Percentiles rank a stretch among this genome's conserved stretches.
Evolutionary conservation across 2,329 filamentous ascomycete species (phyloP).

Genomic region (Trichoderma sp.): DNA sequence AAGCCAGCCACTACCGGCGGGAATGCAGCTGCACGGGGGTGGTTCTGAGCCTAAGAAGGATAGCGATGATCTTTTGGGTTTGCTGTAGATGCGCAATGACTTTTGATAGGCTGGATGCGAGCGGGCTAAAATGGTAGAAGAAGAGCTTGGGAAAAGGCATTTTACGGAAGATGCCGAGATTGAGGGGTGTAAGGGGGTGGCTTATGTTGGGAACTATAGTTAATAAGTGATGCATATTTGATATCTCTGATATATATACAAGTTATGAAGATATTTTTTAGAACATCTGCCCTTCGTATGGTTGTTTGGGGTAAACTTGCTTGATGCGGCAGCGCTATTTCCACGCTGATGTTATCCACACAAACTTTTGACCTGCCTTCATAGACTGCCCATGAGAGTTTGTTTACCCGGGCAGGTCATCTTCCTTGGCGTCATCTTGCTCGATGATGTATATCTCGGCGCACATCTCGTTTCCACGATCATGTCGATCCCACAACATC

Average conservation of each 20-base stretch:
- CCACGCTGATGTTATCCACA: background rate
- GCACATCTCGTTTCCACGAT: background rate
- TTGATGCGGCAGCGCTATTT: background rate
- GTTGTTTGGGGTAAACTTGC: background rate
- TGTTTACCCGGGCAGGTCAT: background rate
- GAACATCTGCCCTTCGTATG: background rate
- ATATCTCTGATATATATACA: constrained; percentile 14
- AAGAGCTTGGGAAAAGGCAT: background rate
- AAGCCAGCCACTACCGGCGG: constrained; percentile 62
- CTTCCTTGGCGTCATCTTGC: background rate
- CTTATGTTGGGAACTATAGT: constrained; percentile 12
- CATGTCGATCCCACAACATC: background rate
- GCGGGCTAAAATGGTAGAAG: background rate
- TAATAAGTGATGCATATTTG: constrained; percentile 15
- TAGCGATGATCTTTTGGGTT: constrained; percentile 57
- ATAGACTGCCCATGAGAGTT: background rate
- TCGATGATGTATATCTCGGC: background rate
- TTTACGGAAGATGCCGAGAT: background rate
- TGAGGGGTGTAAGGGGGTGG: background rate
- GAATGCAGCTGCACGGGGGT: constrained; percentile 50
- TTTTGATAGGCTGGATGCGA: background rate
- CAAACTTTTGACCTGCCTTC: background rate
- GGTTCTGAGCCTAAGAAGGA: constrained; percentile 49
- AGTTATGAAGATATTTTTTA: constrained; percentile 1
- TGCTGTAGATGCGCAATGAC: constrained; percentile 34